phyloP scores from a whole-genome alignment of 2,329 filamentous ascomycete genomes.

The Fusarium burgessii region DNA sequence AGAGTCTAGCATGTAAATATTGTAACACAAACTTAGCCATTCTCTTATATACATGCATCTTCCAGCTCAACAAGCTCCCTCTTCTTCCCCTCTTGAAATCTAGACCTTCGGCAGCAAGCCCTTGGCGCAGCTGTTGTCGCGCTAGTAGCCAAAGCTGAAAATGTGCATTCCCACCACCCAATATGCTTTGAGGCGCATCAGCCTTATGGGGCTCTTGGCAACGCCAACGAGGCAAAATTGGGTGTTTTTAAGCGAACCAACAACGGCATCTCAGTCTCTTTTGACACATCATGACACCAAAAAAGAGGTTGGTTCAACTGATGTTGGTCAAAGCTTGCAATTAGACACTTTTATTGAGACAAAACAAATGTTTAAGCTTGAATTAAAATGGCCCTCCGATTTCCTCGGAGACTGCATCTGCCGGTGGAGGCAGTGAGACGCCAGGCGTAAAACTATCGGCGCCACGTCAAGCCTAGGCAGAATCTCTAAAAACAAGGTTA shows the following conservation, averaged over 20 bases:
- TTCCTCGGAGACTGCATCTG: background rate
- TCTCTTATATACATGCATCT: background rate
- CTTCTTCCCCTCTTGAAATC: background rate
- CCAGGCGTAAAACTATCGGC: background rate
- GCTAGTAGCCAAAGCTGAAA: slow-evolving; percentile 19
- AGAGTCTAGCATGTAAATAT: background rate
- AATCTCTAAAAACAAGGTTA: slow-evolving; percentile 28
- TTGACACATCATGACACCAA: background rate
- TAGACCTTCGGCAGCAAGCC: background rate
- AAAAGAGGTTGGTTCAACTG: background rate
- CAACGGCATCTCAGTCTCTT: background rate
- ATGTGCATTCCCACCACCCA: background rate
- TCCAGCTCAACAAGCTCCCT: background rate
- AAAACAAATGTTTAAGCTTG: background rate
- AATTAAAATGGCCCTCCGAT: background rate
- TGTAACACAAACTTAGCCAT: background rate
- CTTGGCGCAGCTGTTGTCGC: background rate
- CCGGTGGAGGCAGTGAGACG: background rate
- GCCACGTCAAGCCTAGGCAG: slow-evolving; percentile 8
- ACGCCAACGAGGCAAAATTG: background rate
- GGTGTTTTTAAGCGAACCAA: background rate
- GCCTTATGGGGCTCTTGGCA: slow-evolving; percentile 10
- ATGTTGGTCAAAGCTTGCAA: background rate
- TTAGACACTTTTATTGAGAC: background rate
- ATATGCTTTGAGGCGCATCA: slow-evolving; percentile 3